Evolutionary conservation across 768 basidiomycete genomes (phyloP), one percentile per base, ranked within the genome.

Genomic region (Boletus speciosus): DNA sequence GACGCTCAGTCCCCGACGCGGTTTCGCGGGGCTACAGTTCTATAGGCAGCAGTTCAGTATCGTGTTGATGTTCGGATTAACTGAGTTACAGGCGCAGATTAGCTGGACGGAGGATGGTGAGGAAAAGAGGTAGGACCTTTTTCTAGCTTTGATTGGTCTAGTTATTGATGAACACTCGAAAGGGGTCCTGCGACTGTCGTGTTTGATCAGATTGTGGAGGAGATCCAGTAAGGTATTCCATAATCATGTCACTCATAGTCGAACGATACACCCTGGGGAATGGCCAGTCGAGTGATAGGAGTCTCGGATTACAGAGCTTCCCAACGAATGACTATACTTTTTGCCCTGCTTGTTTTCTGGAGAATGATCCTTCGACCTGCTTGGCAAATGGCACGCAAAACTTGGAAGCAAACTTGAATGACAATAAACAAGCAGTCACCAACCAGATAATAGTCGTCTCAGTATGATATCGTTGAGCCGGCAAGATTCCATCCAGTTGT

Each of bases 1-100:
- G 51, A 66, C 58, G 16, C 54, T 70, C 50, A 67, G 68, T 54
- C 68, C 68, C 21, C 61, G 65, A n/a, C 65, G 61, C 8, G 59
- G 66, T 39, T 71, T 62, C 32, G 68, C 64, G 4, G 64, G 63
- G 10, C 31, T 69, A 8, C 61, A 67, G 47, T 74, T 69, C 21
- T 71, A 65, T 47, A 59, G 58, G 39, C 68, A 66, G 37, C 54
- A 66, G 10, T 79, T 73, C 49, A 71, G 74, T 12, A 64, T 81
- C 25, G 67, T 78, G 35, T 56, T 81, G 47, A 69, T 67, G 47
- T 75, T 78, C 38, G 80, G 80, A 0, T 43, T 73, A 38, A 77
- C 79, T 0, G 79, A 81, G 46, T 45, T 80, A n/a, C 73, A 77
- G 50, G 78, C 78, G 0, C 74, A 77, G 39, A 70, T 79, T 16